phyloP scores from a whole-genome alignment of 148 eudicot species.

The Heliosperma pusillum region DNA sequence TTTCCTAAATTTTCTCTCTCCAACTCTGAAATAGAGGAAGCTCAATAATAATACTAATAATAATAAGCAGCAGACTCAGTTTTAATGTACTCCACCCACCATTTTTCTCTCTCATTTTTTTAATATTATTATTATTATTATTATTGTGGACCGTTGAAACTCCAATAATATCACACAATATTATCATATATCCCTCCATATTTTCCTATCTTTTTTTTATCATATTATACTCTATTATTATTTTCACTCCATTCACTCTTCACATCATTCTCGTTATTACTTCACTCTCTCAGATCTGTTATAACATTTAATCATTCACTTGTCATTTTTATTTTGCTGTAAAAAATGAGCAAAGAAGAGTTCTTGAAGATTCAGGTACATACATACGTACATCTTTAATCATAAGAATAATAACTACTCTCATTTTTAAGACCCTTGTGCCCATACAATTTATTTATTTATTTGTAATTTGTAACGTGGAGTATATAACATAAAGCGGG shows the following conservation, averaged over 20 bases:
- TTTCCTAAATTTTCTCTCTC: constrained; percentile 16
- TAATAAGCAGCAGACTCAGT: background rate
- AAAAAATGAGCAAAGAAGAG: constrained; percentile 92
- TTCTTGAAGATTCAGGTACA: constrained; percentile 92
- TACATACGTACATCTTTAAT: background rate
- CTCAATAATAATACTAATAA: background rate
- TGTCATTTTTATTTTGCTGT: no score
- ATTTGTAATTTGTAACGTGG: background rate
- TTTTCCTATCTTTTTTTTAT: background rate
- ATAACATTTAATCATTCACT: background rate
- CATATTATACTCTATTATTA: no score
- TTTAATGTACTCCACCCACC: constrained; percentile 71
- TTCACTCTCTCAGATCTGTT: constrained; percentile 40
- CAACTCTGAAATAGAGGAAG: constrained; percentile 71
- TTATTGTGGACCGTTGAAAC: background rate
- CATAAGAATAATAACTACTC: background rate
- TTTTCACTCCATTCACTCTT: background rate
- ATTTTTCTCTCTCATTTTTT: constrained; percentile 9
- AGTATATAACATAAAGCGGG: background rate
- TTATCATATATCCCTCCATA: background rate
- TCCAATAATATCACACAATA: background rate
- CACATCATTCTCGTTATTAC: no score
- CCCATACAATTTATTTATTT: no score
- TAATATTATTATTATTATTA: no score
- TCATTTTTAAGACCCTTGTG: no score